These are phyloP conservation scores for Globisporangium middletonii DNA, from an alignment of 352 stramenopile genomes.

Conservation along the genomic window DNA sequence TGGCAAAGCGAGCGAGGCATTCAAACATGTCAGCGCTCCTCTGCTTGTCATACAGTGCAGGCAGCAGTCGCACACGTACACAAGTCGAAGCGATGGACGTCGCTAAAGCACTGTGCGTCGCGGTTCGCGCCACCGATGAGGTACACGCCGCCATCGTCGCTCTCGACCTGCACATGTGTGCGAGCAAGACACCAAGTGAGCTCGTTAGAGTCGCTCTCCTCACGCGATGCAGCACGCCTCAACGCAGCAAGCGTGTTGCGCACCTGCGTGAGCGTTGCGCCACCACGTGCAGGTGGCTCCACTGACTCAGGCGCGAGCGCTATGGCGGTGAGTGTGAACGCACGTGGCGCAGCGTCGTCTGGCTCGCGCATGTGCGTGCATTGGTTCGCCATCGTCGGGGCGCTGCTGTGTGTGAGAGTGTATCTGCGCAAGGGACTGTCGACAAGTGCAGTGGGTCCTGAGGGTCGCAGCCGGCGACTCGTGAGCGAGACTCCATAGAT, in stretches of 20 bases:
- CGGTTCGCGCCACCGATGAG: conserved; percentile 59
- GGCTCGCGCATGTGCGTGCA: not conserved
- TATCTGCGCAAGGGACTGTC: no score
- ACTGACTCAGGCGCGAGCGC: conserved; percentile 5
- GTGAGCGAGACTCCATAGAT: no score
- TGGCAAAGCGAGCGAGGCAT: not conserved
- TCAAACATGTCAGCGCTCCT: not conserved
- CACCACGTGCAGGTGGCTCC: conserved; percentile 27
- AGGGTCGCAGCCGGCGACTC: no score
- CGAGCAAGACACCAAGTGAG: not conserved
- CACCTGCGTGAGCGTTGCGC: conserved; percentile 50
- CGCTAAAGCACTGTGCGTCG: conserved; percentile 41
- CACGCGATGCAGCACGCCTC: not conserved
- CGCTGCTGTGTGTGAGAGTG: not conserved
- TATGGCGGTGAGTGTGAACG: conserved; percentile 5
- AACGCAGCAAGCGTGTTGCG: not conserved
- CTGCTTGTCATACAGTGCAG: not conserved
- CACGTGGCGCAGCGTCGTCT: not conserved
- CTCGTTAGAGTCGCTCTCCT: not conserved
- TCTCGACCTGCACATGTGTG: conserved; percentile 11
- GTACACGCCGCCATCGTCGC: conserved; percentile 26
- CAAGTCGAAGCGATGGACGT: conserved; percentile 51
- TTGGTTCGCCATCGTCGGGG: not conserved
- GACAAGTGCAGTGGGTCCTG: no score
- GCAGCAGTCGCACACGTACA: conserved; percentile 10